These are phyloP conservation scores for Inga laurina DNA, from an alignment of 306 rosid genomes.

Conservation along the genomic window DNA sequence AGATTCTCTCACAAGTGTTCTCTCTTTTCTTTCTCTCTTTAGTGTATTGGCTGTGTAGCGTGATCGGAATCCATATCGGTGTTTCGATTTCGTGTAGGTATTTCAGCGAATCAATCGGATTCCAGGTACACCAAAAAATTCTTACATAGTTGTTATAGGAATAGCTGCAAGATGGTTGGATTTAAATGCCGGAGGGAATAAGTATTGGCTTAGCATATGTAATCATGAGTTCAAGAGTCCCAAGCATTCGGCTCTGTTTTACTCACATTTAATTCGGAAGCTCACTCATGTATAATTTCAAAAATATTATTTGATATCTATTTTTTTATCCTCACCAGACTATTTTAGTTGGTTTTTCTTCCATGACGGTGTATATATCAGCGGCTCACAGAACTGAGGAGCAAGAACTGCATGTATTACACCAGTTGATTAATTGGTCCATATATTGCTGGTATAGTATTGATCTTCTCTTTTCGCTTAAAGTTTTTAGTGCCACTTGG, in stretches of 20 bases:
- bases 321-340: slow-evolving; percentile 44
- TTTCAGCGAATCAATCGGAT: too few relatives aligned
- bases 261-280: slow-evolving; percentile 44
- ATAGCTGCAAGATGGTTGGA: slow-evolving; percentile 73
- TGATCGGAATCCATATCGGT: too few relatives aligned
- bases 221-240: slow-evolving; percentile 48
- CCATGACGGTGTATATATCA: slow-evolving; percentile 77
- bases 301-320: slow-evolving; percentile 7
- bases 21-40: too few relatives aligned
- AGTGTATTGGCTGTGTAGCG: too few relatives aligned
- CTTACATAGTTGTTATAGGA: slow-evolving; percentile 50
- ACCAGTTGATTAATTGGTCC: slow-evolving; percentile 76
- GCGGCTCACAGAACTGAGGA: slow-evolving; percentile 78
- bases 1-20: too few relatives aligned
- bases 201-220: slow-evolving; percentile 69
- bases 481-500: neutral
- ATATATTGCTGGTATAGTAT: slow-evolving; percentile 62
- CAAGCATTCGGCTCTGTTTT: slow-evolving; percentile 62
- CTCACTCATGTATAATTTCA: slow-evolving; percentile 18
- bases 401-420: slow-evolving; percentile 62
- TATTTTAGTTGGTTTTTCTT: slow-evolving; percentile 77
- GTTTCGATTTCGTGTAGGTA: too few relatives aligned
- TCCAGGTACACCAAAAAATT: too few relatives aligned
- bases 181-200: slow-evolving; percentile 55
- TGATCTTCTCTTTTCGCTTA: slow-evolving; percentile 16